phyloP scores from a whole-genome alignment of 2,329 filamentous ascomycete genomes.

The Scedosporium aurantiacum region DNA sequence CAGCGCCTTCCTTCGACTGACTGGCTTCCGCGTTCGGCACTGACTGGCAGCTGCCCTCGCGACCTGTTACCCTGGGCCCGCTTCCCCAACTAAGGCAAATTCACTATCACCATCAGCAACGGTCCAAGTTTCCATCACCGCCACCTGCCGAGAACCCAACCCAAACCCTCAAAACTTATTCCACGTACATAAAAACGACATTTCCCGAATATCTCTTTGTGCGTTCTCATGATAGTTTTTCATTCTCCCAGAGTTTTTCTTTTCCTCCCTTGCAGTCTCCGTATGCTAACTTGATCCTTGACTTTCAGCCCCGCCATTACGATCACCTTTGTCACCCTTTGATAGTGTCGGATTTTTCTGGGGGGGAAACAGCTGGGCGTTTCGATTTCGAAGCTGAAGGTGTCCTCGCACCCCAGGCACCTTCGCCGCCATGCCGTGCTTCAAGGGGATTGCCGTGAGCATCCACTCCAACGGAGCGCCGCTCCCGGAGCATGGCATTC shows the following conservation, averaged over 20 bases:
- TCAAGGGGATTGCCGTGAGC: constrained; percentile 97
- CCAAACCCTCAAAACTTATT: neutral
- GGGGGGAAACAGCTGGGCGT: neutral
- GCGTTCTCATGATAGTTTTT: neutral
- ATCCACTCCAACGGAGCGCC: constrained; percentile 76
- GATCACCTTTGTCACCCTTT: neutral
- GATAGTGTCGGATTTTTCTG: neutral
- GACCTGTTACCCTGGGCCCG: neutral
- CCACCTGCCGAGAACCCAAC: constrained; percentile 2
- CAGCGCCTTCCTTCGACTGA: neutral
- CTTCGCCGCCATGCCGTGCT: constrained; percentile 69
- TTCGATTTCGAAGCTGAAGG: constrained; percentile 1
- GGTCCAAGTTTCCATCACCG: neutral
- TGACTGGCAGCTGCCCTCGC: neutral
- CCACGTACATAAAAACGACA: neutral
- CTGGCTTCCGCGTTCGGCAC: neutral
- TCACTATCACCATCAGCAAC: neutral
- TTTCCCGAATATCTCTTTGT: neutral
- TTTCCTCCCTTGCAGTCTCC: neutral
- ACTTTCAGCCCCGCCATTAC: neutral
- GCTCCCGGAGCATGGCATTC: constrained; percentile 84
- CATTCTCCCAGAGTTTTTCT: neutral
- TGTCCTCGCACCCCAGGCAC: neutral
- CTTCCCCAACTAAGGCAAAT: neutral
- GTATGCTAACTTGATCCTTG: neutral